These are phyloP conservation scores for Penicillium concentricum DNA, from an alignment of 2,329 filamentous ascomycete species.

Conservation along the genomic window DNA sequence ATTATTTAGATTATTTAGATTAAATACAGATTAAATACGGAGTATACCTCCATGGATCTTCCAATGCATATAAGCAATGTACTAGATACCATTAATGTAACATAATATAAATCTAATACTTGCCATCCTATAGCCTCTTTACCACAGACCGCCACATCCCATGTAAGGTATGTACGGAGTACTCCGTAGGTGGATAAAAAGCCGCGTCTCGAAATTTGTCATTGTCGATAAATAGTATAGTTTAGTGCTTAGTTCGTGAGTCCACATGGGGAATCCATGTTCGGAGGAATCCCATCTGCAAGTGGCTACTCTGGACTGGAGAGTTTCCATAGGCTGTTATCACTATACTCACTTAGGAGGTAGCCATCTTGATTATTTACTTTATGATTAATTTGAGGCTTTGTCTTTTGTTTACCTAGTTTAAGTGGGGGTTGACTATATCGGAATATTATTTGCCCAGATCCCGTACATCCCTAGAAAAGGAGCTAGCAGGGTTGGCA, in stretches of 20 bases:
- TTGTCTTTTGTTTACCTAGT: background rate
- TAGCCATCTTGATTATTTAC: background rate
- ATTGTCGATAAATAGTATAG: constrained; percentile 2
- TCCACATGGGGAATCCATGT: constrained; percentile 7
- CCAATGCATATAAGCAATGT: background rate
- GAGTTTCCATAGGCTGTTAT: background rate
- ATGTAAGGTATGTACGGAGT: background rate
- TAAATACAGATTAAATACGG: background rate
- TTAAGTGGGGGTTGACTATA: background rate
- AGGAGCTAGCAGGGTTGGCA: constrained; percentile 17
- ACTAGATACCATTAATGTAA: background rate
- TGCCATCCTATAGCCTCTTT: too few relatives aligned
- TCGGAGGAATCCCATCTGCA: constrained; percentile 1
- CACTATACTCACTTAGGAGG: background rate
- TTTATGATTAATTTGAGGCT: background rate
- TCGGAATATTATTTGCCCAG: background rate
- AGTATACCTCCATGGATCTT: too few relatives aligned
- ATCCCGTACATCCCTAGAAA: constrained; percentile 2
- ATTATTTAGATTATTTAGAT: background rate
- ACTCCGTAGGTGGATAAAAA: background rate
- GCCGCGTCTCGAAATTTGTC: constrained; percentile 22
- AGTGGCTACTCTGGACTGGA: background rate
- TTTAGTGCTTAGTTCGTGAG: background rate
- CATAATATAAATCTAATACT: background rate
- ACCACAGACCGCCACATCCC: constrained; percentile 5